Base-by-base conservation (phyloP, 2,329 filamentous ascomycete genomes). In the Ascochyta clinopodiicola region DNA sequence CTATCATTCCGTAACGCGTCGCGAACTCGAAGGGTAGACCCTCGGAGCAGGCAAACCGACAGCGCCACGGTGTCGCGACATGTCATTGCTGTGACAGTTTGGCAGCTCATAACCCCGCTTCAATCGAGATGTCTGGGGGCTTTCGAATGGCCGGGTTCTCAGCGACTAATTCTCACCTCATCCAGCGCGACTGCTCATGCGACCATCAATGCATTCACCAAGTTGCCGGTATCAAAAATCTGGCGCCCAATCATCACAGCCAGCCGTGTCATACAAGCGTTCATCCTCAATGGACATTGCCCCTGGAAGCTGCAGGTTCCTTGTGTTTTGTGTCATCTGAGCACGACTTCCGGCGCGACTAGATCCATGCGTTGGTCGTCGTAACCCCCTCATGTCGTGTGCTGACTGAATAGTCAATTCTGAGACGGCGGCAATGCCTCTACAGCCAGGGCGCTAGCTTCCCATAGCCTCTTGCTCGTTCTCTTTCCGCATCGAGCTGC, bases 31-130 rank as follows among this genome's bases (percentile, higher is more conserved):
- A 66, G 38, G 48, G 58, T 57, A 63, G 51, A 60, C 57, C 64
- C 58, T 55, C 60, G 63, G 62, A 59, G 63, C 45, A 60, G 49
- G 56, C 57, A 66, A 63, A 62, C 62, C 65, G 59, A 62, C 56
- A 65, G 57, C 69, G 72, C 72, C 73, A 75, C 67, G 59, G 71
- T 75, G 50, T 44, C 66, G 73, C 71, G 67, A 65, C 66, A 70
- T 69, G 44, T 51, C 39, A 43, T 63, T 69, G 55, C 63, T 53
- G 58, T 71, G 66, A 69, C 66, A 64, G 68, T 62, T 68, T 57
- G 51, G 65, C 55, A 53, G 56, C 63, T 56, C 62, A 58, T 55
- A 36, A 43, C 49, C 44, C 56, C 54, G 54, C 53, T 49, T 48
- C 44, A 29, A 56, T 49, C 40, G 45, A 60, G 22, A 56, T 57